These are phyloP conservation scores for Lasiosphaeriaceae sp. DNA, from an alignment of 495 filamentous ascomycete species.

Conservation along the genomic window DNA sequence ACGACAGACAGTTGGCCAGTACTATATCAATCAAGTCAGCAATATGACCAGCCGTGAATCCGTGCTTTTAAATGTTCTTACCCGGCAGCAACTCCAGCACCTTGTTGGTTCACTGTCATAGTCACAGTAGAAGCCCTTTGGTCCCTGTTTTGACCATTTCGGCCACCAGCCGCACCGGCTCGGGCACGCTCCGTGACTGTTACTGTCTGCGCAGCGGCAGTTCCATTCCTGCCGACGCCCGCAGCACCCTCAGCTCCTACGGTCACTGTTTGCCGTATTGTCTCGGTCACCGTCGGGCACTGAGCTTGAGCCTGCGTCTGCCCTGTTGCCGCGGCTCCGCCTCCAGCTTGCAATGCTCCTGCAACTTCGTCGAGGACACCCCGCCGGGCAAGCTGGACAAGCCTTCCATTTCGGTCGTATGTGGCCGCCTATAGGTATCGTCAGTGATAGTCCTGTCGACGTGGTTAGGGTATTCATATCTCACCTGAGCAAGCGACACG, in stretches of 20 bases:
- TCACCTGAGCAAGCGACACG: constrained; percentile 39
- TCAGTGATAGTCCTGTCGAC: not conserved
- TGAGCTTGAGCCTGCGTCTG: constrained; percentile 11
- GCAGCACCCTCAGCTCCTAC: constrained; percentile 23
- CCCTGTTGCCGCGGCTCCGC: constrained; percentile 6
- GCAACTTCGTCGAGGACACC: constrained; percentile 23
- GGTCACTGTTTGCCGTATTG: constrained; percentile 30
- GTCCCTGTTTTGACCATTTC: not conserved
- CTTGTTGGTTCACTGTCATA: not conserved
- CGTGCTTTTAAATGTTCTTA: not conserved
- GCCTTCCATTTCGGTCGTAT: constrained; percentile 25
- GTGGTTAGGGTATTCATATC: not conserved
- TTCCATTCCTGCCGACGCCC: constrained; percentile 24
- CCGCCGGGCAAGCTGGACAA: not conserved
- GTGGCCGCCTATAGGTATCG: constrained; percentile 30
- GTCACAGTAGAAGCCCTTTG: not conserved
- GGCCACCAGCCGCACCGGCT: constrained; percentile 3
- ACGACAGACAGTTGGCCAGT: constrained; percentile 32
- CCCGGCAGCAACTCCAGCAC: not conserved
- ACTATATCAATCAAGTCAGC: not conserved
- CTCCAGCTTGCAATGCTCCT: constrained; percentile 13
- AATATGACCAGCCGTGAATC: not conserved
- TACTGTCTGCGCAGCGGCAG: constrained; percentile 27
- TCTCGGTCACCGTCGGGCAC: constrained; percentile 36
- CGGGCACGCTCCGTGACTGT: constrained; percentile 25